Base-by-base conservation (phyloP, 495 filamentous ascomycete genomes). In the Penicillium salamii region DNA sequence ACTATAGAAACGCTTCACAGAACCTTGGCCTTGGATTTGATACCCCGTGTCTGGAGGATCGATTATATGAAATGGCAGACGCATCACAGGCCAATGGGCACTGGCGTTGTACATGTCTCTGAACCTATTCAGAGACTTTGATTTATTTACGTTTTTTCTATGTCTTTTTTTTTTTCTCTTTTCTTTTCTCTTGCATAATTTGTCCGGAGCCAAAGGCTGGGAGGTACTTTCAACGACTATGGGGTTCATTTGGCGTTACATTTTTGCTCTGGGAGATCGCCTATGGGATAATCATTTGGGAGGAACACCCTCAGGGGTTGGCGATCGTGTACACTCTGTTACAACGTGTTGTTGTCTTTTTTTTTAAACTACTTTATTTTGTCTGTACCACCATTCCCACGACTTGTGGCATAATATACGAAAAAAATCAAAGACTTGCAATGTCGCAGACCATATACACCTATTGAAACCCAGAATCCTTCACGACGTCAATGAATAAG, bases 71-170 rank as follows among this genome's bases (percentile, higher is more conserved):
- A 49, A 15, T 54, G 51, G 51, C 39, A 50, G 24, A 37, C 49
- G 54, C 60, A 63, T 40, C 49, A 45, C 50, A 49, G 62, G 61
- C 53, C 50, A 57, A 52, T 38, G 43, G 24, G 62, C 51, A 52
- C 46, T 57, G 66, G 67, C 66, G 67, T 72, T 70, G 59, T 68
- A 65, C 57, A 70, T 62, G 62, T 66, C 44, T 50, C 48, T 44
- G 35, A 46, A 38, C 17, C 39, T 49, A 4, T 28, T 32, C 37
- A 53, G 51, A 54, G 53, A 58, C 54, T 58, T 54, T 55, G 49
- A 54, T 58, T 46, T 43, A 44, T 52, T 52, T 46, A 37, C 42
- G 43, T 29, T 26, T 23, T 43, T 61, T 46, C 48, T 58, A 49
- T 53, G 39, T 41, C 41, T 23, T 44, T 43, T 48, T 51, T 47